Base-by-base conservation (phyloP, 768 basidiomycete genomes). In the Asterophora parasitica region DNA sequence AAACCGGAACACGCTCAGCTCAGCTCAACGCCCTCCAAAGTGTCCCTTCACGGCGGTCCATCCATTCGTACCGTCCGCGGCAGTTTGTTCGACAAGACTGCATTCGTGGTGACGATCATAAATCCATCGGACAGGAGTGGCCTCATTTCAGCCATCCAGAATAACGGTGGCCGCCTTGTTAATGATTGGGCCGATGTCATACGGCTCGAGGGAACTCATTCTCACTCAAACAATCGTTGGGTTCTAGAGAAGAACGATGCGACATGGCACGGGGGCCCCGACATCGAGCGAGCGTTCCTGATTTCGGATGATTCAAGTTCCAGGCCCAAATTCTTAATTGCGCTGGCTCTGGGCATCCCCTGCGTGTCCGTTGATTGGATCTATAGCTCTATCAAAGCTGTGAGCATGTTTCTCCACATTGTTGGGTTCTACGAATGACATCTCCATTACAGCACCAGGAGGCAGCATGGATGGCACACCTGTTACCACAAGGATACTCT, bases 261-360 rank as follows among this genome's bases (percentile, higher is more conserved):
- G 23, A 59, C 65, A 31, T 77, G 74, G 65, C 62, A 56, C 15
- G 72, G 70, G 43, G 68, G 69, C 28, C 49, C 60, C n/a, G 67
- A 70, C 23, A 65, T 80, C 31, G 61, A 77, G 12, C 74, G 77
- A 11, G 71, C 85, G 17, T 88, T 88, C 63, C 69, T 90, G 33
- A 51, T 90, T 12, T 78, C 87, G 0, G 82, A 88, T 52, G 77
- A 81, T 11, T 61, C 74, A 7, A 79, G 74, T 54, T 77, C 80
- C 48, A 92, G 88, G 55, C 78, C 85, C 8, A 94, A 93, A 64
- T 92, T 78, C 58, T 70, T 95, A 44, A 74, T 84, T 3, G 88
- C 91, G 5, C 75, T 97, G 28, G 91, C 88, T 0, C 69, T 92
- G 33, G 92, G 92, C 9, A 82, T 96, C 43, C 93, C 93, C 3